Percentiles rank a stretch among this genome's conserved stretches.
Conservation (phyloP, 129 eudicot genomes). For the Glebionis coronaria region DNA sequence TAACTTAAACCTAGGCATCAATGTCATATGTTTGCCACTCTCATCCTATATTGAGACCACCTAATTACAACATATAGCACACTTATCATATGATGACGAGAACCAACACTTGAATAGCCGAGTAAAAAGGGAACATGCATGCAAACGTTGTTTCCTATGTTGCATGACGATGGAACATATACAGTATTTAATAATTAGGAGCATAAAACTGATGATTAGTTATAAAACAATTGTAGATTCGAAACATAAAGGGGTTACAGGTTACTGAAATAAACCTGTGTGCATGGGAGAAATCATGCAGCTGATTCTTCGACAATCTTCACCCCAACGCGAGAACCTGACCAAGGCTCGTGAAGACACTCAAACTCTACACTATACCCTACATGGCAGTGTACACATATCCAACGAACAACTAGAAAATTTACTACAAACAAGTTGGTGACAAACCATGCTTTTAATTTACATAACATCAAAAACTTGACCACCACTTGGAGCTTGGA, state of each 20-base stretch:
- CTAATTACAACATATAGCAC: background rate
- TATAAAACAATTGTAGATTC: background rate
- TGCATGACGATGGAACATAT: constrained; percentile 8
- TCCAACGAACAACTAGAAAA: too few species aligned
- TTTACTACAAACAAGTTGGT: background rate
- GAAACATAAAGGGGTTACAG: background rate
- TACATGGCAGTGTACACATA: constrained; percentile 1
- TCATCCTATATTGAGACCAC: background rate
- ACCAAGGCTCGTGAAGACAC: background rate
- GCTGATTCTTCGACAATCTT: background rate
- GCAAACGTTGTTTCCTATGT: constrained; percentile 11
- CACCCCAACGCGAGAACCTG: background rate
- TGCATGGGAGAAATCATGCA: background rate
- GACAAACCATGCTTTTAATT: background rate
- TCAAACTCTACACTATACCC: background rate
- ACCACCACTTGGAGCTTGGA: background rate
- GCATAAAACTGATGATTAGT: background rate
- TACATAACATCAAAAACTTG: background rate
- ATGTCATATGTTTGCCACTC: background rate
- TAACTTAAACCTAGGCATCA: background rate
- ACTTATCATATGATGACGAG: background rate
- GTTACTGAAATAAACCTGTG: constrained; percentile 4
- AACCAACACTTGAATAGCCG: background rate
- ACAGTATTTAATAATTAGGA: background rate
- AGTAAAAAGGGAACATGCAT: constrained; percentile 13